These are phyloP conservation scores for Pseudogymnoascus sp. DNA, from an alignment of 2,329 filamentous ascomycete species.

Conservation along the genomic window DNA sequence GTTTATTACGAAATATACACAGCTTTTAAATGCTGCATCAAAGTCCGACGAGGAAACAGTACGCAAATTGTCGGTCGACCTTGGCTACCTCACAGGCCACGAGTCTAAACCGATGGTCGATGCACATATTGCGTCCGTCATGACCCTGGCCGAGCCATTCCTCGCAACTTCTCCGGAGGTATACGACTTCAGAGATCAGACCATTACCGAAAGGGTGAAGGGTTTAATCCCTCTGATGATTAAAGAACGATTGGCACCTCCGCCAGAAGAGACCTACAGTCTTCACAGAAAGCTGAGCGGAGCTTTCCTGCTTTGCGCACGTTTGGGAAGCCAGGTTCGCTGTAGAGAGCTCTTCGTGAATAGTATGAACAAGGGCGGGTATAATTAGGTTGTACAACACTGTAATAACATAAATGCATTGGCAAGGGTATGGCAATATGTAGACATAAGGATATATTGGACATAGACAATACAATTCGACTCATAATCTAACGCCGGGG, in stretches of 20 bases:
- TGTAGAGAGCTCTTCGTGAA: constrained; percentile 73
- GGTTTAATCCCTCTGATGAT: constrained; percentile 89
- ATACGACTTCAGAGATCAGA: constrained; percentile 92
- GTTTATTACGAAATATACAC: constrained; percentile 76
- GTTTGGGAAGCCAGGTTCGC: constrained; percentile 72
- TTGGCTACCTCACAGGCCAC: constrained; percentile 88
- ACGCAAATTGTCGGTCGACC: constrained; percentile 60
- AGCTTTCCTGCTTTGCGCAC: constrained; percentile 86
- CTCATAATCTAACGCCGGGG: constrained; percentile 9
- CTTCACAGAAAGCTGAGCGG: constrained; percentile 92
- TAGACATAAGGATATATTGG: constrained; percentile 6
- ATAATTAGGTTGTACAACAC: constrained; percentile 10
- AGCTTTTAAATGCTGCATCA: constrained; percentile 73
- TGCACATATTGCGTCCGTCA: constrained; percentile 79
- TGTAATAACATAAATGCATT: not conserved
- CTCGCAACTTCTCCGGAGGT: constrained; percentile 65
- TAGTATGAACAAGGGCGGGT: constrained; percentile 27
- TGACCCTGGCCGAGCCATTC: constrained; percentile 92
- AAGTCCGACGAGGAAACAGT: constrained; percentile 59
- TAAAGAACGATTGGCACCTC: constrained; percentile 76
- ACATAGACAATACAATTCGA: constrained; percentile 9
- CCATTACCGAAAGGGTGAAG: constrained; percentile 90
- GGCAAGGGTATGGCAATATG: not conserved
- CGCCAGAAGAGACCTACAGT: constrained; percentile 95
- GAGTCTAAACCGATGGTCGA: constrained; percentile 83